phyloP scores from a whole-genome alignment of 495 filamentous ascomycete genomes.

The Lepidopterella palustris region DNA sequence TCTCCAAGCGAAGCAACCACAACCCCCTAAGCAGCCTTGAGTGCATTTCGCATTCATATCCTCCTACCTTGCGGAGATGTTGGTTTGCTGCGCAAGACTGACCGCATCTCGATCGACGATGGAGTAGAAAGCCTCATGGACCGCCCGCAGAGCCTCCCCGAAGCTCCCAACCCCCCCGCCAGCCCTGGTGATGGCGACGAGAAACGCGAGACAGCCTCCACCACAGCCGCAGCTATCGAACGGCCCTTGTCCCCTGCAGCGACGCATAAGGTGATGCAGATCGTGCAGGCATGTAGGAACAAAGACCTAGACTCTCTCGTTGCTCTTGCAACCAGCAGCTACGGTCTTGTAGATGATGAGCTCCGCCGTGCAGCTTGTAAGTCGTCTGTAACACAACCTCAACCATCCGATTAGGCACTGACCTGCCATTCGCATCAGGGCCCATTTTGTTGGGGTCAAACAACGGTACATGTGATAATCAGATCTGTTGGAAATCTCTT shows the following conservation, averaged over 20 bases:
- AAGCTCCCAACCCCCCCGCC: neutral
- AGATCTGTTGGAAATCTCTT: conserved; percentile 48
- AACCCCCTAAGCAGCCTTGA: neutral
- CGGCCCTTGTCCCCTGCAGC: conserved; percentile 6
- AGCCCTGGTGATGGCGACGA: neutral
- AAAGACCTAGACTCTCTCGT: conserved; percentile 58
- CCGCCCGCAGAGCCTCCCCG: neutral
- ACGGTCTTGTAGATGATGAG: conserved; percentile 74
- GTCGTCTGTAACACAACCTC: conserved; percentile 36
- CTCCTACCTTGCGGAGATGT: neutral
- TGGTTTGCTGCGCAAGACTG: neutral
- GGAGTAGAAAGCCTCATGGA: conserved; percentile 2
- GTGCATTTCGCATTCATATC: neutral
- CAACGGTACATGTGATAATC: conserved; percentile 9
- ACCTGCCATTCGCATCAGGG: conserved; percentile 48
- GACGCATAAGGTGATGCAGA: conserved; percentile 42
- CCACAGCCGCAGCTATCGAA: neutral
- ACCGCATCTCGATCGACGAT: neutral
- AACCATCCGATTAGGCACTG: conserved; percentile 2
- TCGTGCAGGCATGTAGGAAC: conserved; percentile 61
- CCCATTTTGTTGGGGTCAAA: conserved; percentile 66
- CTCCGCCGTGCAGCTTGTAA: conserved; percentile 78
- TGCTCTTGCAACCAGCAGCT: conserved; percentile 59
- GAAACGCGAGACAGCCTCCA: neutral
- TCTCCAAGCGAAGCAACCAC: neutral